phyloP scores from a whole-genome alignment of 345 rosid species.

The Brassica cretica region DNA sequence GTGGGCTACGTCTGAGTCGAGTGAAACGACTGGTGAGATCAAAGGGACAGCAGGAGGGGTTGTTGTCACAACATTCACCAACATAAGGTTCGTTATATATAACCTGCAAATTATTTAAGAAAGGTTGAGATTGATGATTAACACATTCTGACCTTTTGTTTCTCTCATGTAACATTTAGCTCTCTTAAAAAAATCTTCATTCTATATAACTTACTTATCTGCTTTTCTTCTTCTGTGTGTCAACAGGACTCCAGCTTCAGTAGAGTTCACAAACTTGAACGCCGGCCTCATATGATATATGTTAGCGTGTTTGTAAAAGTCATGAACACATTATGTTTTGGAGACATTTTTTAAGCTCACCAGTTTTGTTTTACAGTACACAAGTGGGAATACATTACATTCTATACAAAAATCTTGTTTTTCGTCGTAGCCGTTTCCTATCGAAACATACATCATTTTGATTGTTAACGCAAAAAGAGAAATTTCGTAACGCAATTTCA shows the following conservation, averaged over 20 bases:
- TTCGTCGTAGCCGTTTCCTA: neutral
- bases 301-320: neutral
- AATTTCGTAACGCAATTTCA: neutral
- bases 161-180: neutral
- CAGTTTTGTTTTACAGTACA: neutral
- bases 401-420: neutral
- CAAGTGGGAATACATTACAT: neutral
- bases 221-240: neutral
- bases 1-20: conserved; percentile 66
- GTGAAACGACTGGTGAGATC: conserved; percentile 72
- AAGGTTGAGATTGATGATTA: neutral
- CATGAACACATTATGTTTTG: neutral
- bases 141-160: too few species aligned
- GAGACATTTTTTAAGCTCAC: neutral
- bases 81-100: conserved; percentile 45
- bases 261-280: neutral
- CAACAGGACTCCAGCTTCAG: neutral
- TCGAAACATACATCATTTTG: neutral
- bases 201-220: neutral
- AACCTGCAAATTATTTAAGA: neutral
- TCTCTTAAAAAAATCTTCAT: neutral
- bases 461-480: neutral
- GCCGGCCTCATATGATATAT: neutral
- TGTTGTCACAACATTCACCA: conserved; percentile 34
- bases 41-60: conserved; percentile 24